Base-by-base conservation (phyloP, 306 rosid genomes). In the Malus asiatica region DNA sequence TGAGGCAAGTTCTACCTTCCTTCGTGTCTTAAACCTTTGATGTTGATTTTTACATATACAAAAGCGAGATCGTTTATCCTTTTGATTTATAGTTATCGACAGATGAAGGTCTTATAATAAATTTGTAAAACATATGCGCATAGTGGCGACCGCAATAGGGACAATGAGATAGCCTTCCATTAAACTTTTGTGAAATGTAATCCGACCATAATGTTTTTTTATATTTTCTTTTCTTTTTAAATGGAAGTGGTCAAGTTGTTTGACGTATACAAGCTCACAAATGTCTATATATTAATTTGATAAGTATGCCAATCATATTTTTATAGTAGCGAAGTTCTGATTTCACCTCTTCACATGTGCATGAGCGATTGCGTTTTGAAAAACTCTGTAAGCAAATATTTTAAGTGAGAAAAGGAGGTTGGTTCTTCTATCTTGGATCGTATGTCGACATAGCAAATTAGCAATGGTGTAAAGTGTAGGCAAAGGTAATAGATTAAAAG, bases 1-100 rank as follows among this genome's bases (percentile, higher is more conserved):
- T 29, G 74, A 76, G 22, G 60, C 59, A 23, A 86, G 90, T 60
- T 77, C 89, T 33, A 75, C 67, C 59, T 90, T 93, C 45, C 30
- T 82, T 78, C 20, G 74, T 46, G 46, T 76, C 15, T 77, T 57
- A 12, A 15, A 13, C 4, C 5, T 40, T 71, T 66, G 19, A 71
- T 20, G 71, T 66, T 1, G 48, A 69, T 40, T 40, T 40, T 40
- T 58, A 2, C 15, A 58, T 58, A 10, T 58, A 11, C 0, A 11
- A 58, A 1, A 11, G 0, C 22, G 0, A 58, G 7, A 58, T 58
- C 3, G 1, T n/a, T 10, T 58, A 22, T 58, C 11, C 1, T 11
- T 1, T 2, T 58, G 0, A 58, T 22, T 58, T 5, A 58, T 58
- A 46, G 15, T 48, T 15, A 48, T 48, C 20, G 3, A 0, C 4